A percentile compares a stretch with the other conserved stretches of the same genome.
phyloP scores from a whole-genome alignment of 164 flowering plant species.

The Magnolia changhungtana region DNA sequence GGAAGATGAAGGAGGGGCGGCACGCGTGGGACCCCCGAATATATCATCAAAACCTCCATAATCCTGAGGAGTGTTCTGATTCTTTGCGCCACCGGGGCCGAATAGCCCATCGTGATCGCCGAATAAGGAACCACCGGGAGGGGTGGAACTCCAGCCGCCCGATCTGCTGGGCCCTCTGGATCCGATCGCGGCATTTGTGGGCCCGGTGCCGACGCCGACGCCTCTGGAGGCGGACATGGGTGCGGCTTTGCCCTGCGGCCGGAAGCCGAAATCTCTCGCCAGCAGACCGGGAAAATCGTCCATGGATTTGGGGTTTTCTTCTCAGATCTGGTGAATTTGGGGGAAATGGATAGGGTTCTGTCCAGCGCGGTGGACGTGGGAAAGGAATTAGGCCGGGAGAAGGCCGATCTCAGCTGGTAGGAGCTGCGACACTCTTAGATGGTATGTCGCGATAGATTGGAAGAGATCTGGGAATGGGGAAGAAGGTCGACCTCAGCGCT shows the following conservation, averaged over 20 bases:
- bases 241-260: conserved; percentile 64
- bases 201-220: conserved; percentile 7
- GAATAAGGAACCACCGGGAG: conserved; percentile 17
- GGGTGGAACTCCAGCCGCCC: conserved; percentile 21
- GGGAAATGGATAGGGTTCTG: not conserved
- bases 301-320: conserved; percentile 22
- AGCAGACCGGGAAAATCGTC: conserved; percentile 60
- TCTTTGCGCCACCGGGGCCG: conserved; percentile 3
- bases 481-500: not conserved
- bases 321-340: conserved; percentile 2
- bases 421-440: not conserved
- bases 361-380: not conserved
- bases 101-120: conserved; percentile 40
- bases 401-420: conserved; percentile 4
- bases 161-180: conserved; percentile 22
- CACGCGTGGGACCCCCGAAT: conserved; percentile 41
- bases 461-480: not conserved
- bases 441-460: not conserved
- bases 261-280: conserved; percentile 56
- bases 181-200: conserved; percentile 25
- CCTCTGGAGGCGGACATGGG: conserved; percentile 59
- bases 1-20: conserved; percentile 6
- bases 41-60: conserved; percentile 6
- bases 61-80: conserved; percentile 19
- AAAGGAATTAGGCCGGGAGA: not conserved